Evolutionary conservation across 768 basidiomycete genomes (phyloP), one percentile per base, ranked within the genome.

Genomic region (Boletus speciosus): DNA sequence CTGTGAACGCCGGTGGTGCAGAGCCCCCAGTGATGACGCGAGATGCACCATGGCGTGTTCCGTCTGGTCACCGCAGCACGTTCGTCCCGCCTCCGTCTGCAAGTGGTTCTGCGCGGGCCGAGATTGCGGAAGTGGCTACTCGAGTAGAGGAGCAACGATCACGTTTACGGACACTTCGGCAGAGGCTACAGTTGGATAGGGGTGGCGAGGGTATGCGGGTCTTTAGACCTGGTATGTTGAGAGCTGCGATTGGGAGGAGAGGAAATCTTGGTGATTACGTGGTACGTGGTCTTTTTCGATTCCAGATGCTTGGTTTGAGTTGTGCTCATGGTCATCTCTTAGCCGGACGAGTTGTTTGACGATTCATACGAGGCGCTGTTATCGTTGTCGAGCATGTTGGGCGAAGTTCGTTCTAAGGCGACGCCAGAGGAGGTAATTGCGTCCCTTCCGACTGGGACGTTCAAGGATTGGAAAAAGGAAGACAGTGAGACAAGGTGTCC

Each of bases 271-370:
- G 78, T 3, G 79, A 80, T 61, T 80, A 75, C 21, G 66, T 90
- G 69, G 86, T 86, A 56, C 32, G 82, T 73, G 34, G n/a, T 31
- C 1, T 12, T 35, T 19, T 19, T 40, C 5, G 38, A 14, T 51
- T 32, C 5, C 21, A 1, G 47, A 27, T 49, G 35, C 46, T 51
- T 15, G 32, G 14, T 54, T 51, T 52, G 53, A 34, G 34, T 40
- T 31, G 49, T 52, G n/a, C 56, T 64, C 27, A 45, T 37, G 42
- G 38, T 27, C 10, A 42, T 48, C 29, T 56, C 6, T 19, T 60
- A 88, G 87, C 81, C 83, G 49, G 89, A 90, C 55, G 87, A 90
- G 62, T 78, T 89, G 57, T 85, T 89, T 64, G 86, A 90, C 57
- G 68, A 77, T 6, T 90, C 89, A 2, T 91, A 90, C 61, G 90